Base-by-base conservation (phyloP, 768 basidiomycete genomes). In the Macrolepiota fuliginosa region DNA sequence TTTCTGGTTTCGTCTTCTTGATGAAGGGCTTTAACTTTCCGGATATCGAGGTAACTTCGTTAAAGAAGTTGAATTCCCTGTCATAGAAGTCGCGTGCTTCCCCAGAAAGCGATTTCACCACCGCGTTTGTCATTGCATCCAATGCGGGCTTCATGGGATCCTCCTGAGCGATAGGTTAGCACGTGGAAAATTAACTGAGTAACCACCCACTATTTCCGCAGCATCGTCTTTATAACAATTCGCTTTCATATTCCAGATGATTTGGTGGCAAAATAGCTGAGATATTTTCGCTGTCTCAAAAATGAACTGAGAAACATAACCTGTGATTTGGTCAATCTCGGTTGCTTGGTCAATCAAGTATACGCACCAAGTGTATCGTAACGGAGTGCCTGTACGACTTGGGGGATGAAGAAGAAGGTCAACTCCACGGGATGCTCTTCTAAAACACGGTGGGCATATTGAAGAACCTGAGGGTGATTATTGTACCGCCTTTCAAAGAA, bases 241-340 rank as follows among this genome's bases (percentile, higher is more conserved):
- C 4, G 97, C 97, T 69, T 96, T 96, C 97, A 98, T 98, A 72
- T 98, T 99, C 97, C 97, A 99, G 64, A 99, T 93, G 65, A 98
- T 98, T 77, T 99, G 97, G 71, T 99, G 97, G 70, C 97, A 99
- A 78, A 99, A 99, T 24, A 94, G 75, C 71, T 96, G 96, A 1
- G 96, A 98, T 56, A 98, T 94, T 76, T 93, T 96, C 6, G 96
- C 90, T 0, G 96, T 97, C 77, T 98, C 96, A 65, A 95, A 94
- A 66, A 98, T 93, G 81, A 98, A 99, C 22, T 88, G 87, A 61
- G 90, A 85, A 29, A 98, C 94, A 74, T 98, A 98, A 17, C 93
- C 96, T 96, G 46, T 9, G n/a, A 22, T 22, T 4, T 37, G 29
- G 36, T 53, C 29, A 65, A 37, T 50, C 17, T 57, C 22, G 11